Percentiles rank a stretch among this genome's conserved stretches.
phyloP scores from a whole-genome alignment of 2,329 filamentous ascomycete genomes.

The Neoascochyta sp. region DNA sequence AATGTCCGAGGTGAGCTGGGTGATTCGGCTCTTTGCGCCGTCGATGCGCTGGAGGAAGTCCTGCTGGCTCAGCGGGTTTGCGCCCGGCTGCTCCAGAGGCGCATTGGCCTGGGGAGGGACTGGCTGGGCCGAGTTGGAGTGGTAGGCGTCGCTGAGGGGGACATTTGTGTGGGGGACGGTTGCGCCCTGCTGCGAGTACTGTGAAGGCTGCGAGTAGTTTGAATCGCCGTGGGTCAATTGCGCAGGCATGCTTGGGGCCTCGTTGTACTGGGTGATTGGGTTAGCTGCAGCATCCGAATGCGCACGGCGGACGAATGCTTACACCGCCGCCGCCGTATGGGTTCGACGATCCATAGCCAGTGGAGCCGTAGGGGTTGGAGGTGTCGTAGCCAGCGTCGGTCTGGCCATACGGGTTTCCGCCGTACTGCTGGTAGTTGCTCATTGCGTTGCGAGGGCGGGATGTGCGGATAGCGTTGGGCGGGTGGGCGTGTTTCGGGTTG shows the following conservation, averaged over 20 bases:
- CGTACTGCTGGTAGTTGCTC: conserved; percentile 53
- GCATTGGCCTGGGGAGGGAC: conserved; percentile 46
- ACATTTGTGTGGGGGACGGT: conserved; percentile 24
- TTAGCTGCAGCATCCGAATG: conserved; percentile 10
- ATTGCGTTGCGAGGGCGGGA: no score
- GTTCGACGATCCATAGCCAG: conserved; percentile 28
- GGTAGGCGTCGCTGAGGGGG: conserved; percentile 14
- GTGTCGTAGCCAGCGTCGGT: conserved; percentile 33
- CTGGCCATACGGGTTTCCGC: conserved; percentile 60
- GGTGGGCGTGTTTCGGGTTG: conserved; percentile 14
- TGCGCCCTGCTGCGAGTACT: conserved; percentile 33
- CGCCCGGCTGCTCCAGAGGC: conserved; percentile 53
- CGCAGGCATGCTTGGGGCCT: conserved; percentile 24
- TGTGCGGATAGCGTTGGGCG: conserved; percentile 19
- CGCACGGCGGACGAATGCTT: no score
- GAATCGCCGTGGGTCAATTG: conserved; percentile 33
- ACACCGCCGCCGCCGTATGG: conserved; percentile 28
- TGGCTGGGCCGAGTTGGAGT: conserved; percentile 18
- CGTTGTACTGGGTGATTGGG: conserved; percentile 16
- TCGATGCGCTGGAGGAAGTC: conserved; percentile 68
- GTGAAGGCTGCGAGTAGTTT: conserved; percentile 39
- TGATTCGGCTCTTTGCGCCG: conserved; percentile 64
- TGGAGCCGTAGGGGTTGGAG: conserved; percentile 40
- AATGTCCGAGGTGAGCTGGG: conserved; percentile 62
- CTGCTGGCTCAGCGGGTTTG: conserved; percentile 53